Evolutionary conservation across 306 rosid species (phyloP).

Genomic region (Glycine latifolia): DNA sequence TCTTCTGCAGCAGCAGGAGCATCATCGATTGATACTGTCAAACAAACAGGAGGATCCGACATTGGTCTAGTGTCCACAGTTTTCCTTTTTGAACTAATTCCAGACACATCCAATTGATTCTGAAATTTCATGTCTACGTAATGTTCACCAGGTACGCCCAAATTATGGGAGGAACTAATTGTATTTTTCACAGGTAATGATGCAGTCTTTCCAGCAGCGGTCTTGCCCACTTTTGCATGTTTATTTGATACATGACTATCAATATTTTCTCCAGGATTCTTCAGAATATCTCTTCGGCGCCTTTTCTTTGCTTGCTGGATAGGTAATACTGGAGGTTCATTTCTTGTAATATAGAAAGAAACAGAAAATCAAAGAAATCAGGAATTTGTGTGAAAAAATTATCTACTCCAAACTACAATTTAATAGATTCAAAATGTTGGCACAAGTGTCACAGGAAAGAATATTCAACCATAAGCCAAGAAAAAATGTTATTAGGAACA

Average conservation of each 20-base stretch:
- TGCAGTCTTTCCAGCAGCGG: slow-evolving; percentile 63
- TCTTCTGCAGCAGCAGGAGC: slow-evolving; percentile 58
- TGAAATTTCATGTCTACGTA: slow-evolving; percentile 60
- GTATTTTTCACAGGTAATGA: slow-evolving; percentile 58
- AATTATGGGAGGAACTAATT: slow-evolving; percentile 56
- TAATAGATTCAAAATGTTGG: slow-evolving; percentile 14
- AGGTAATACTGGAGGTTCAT: slow-evolving; percentile 69
- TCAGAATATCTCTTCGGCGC: slow-evolving; percentile 78
- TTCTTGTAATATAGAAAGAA: slow-evolving; percentile 49
- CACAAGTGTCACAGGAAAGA: slow-evolving; percentile 8
- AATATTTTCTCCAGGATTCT: slow-evolving; percentile 67
- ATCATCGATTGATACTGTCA: slow-evolving; percentile 66
- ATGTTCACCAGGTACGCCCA: slow-evolving; percentile 57
- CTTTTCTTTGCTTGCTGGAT: slow-evolving; percentile 92
- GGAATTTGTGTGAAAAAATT: slow-evolving; percentile 12
- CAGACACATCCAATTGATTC: slow-evolving; percentile 62
- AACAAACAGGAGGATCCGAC: slow-evolving; percentile 59
- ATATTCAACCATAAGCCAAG: slow-evolving; percentile 15
- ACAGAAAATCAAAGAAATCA: slow-evolving; percentile 40
- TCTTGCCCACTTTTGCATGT: slow-evolving; percentile 68
- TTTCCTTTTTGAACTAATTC: slow-evolving; percentile 65
- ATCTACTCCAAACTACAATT: slow-evolving; percentile 23
- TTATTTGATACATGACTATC: slow-evolving; percentile 64
- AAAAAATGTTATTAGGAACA: slow-evolving; percentile 18
- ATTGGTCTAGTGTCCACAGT: slow-evolving; percentile 60